Conservation (phyloP, 2,329 filamentous ascomycete genomes). For the Trichoderma oligosporum region DNA sequence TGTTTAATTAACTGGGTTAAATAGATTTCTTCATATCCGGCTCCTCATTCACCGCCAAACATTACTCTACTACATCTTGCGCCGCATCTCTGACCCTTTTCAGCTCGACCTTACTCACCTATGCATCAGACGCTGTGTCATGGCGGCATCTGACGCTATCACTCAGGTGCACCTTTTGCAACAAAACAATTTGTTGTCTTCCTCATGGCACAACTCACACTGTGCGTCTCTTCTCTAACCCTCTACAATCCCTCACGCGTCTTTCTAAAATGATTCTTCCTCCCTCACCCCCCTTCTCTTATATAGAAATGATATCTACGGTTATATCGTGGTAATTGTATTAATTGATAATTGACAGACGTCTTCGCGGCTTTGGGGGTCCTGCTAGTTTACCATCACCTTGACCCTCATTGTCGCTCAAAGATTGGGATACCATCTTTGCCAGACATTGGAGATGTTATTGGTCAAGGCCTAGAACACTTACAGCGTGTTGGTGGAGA, state of each 20-base stretch:
- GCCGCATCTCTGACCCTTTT: conserved; percentile 7
- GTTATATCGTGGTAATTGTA: neutral
- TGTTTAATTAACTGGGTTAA: neutral
- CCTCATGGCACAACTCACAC: conserved; percentile 15
- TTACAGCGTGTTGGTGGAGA: conserved; percentile 4
- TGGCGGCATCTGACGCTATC: conserved; percentile 12
- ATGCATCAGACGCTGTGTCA: conserved; percentile 9
- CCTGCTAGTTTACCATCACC: conserved; percentile 4
- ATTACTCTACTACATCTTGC: conserved; percentile 10
- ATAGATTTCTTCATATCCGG: conserved; percentile 11
- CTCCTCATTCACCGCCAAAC: conserved; percentile 15
- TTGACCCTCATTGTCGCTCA: conserved; percentile 1
- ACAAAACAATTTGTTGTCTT: neutral
- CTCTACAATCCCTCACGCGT: neutral
- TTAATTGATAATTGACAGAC: neutral
- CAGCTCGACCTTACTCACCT: conserved; percentile 1
- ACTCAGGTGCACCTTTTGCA: conserved; percentile 3
- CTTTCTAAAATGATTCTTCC: too few species aligned
- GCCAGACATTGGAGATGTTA: neutral
- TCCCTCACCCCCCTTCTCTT: too few species aligned
- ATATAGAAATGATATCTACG: neutral
- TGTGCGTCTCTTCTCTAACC: neutral
- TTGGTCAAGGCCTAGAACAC: conserved; percentile 3
- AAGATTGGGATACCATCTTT: neutral
- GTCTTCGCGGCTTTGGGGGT: conserved; percentile 11